phyloP scores from a whole-genome alignment of 306 rosid genomes.

The Gleditsia sinensis region DNA sequence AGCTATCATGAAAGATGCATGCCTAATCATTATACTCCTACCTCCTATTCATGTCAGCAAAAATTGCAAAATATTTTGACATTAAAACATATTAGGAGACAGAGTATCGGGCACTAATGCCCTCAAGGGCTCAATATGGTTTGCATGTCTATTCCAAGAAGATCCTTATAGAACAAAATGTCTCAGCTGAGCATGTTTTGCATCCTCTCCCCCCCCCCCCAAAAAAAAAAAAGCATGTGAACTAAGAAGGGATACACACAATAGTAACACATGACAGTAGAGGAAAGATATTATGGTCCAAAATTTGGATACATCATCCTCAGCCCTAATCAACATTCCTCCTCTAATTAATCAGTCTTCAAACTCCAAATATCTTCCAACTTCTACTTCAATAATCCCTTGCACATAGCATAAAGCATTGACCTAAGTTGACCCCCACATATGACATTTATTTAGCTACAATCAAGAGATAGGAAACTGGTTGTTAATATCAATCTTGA shows the following conservation, averaged over 20 bases:
- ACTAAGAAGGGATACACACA: not conserved
- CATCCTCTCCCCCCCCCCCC: not conserved
- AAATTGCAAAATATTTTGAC: not conserved
- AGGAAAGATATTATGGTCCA: not conserved
- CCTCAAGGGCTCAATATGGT: not conserved
- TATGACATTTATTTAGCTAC: not conserved
- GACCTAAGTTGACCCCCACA: not conserved
- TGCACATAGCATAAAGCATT: not conserved
- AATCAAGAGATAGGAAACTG: not conserved
- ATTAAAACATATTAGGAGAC: not conserved
- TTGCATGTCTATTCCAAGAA: constrained; percentile 14
- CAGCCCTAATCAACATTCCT: not conserved
- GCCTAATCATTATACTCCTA: not conserved
- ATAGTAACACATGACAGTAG: constrained; percentile 3
- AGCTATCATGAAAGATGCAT: not conserved
- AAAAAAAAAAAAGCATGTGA: not conserved
- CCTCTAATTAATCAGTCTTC: not conserved
- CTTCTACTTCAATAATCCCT: not conserved
- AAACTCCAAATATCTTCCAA: not conserved
- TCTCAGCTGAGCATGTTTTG: not conserved
- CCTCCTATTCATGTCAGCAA: not conserved
- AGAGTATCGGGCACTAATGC: not conserved
- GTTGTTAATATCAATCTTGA: not conserved
- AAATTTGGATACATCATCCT: not conserved
- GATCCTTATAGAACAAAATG: constrained; percentile 19